Conservation (phyloP, 306 rosid species). For the Fragaria vesca region DNA sequence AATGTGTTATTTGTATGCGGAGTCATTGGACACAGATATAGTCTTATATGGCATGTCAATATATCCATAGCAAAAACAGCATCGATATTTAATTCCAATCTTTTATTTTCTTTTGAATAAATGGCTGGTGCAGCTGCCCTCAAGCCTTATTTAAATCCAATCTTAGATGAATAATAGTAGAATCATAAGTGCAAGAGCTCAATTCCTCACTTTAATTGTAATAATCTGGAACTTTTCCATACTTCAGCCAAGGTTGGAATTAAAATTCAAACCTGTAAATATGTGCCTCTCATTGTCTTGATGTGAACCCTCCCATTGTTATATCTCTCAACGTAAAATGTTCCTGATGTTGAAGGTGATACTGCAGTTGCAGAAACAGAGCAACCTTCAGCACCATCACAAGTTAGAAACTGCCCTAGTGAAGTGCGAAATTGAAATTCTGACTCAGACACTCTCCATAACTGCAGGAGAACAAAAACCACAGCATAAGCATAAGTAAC, state of each 20-base stretch:
- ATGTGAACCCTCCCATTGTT: slow-evolving; percentile 60
- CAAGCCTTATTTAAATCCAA: background rate
- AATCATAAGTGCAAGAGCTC: background rate
- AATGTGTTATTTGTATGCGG: slow-evolving; percentile 16
- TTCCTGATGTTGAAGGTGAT: slow-evolving; percentile 52
- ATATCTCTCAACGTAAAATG: slow-evolving; percentile 56
- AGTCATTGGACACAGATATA: slow-evolving; percentile 4
- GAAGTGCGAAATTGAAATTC: slow-evolving; percentile 66
- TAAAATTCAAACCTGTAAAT: slow-evolving; percentile 61
- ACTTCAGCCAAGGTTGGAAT: background rate
- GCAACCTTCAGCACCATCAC: slow-evolving; percentile 57
- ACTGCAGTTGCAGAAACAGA: slow-evolving; percentile 59
- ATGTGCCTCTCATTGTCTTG: slow-evolving; percentile 50
- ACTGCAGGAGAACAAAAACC: slow-evolving; percentile 41
- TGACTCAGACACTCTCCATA: slow-evolving; percentile 76
- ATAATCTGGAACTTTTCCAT: background rate
- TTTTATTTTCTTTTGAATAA: too few relatives aligned
- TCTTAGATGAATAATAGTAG: background rate
- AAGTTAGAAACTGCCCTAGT: slow-evolving; percentile 72
- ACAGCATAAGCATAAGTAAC: background rate
- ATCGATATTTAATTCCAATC: background rate
- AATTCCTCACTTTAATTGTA: background rate
- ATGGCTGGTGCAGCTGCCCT: too few relatives aligned
- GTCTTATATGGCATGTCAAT: slow-evolving; percentile 17
- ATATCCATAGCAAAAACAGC: background rate